Evolutionary conservation across 2,329 filamentous ascomycete genomes (phyloP), one percentile per base, ranked within the genome.

Genomic region (Malbranchea cinnamomea): DNA sequence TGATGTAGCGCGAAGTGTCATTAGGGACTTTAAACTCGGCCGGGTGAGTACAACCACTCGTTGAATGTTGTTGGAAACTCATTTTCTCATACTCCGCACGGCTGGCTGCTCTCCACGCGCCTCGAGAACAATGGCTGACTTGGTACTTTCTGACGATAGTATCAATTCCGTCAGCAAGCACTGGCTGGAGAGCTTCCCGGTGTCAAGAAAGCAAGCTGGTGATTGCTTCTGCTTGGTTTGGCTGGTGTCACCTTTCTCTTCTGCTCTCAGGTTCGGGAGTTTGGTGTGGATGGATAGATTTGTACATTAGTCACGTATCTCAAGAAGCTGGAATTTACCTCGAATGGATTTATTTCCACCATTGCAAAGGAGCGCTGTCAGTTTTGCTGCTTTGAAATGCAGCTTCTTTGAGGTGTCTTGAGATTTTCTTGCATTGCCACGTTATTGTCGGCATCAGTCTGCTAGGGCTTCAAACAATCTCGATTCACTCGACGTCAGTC

Each of bases 151-250:
- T 31, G 25, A 26, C 12, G 42, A 14, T 47, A 95, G 87, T 98
- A 70, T 57, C 83, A 87, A 62, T 98, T 98, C 63, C 73, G 89
- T 53, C 64, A 89, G 59, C 77, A 93, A 54, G 89, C 89, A 11
- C 61, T 94, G 39, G 76, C 70, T 18, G 89, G 89, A 29, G 73
- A 82, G 37, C 53, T 98, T 31, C 87, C 89, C 0, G 89, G 89
- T 46, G 89, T 98, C 32, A 83, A 77, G 68, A 92, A 92, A 65
- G 89, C 89, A 28, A 91, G 81, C 58, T 98, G 89, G 89, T 98
- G 81, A 44, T 34, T 5, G 12, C 11, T 30, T 15, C 10, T 12
- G 6, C 8, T 25, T 6, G 16, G 8, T 30, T n/a, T n/a, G 6
- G 19, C 15, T 12, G 18, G 24, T 23, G 11, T 7, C 6, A 8